Base-by-base conservation (phyloP, 2,329 filamentous ascomycete species). In the Macrophomina pseudophaseolina region DNA sequence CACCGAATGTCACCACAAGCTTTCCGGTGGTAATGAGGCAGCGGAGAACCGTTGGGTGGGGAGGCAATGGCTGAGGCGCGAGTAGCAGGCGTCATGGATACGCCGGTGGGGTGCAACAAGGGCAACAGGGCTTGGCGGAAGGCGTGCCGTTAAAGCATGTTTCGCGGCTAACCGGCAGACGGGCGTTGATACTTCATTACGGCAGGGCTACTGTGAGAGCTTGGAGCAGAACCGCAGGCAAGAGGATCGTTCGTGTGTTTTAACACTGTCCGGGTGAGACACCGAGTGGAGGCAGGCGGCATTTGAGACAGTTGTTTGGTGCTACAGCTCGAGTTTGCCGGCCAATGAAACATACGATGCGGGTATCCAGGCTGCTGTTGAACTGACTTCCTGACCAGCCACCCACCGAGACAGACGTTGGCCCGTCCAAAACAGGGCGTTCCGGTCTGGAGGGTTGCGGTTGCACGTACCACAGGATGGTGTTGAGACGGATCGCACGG, bases 171-270 rank as follows among this genome's bases (percentile, higher is more conserved):
- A 18, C 11, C 46, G 46, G 46, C n/a, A 23, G 49, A 18, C 6
- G 16, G 49, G 49, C 49, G 49, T 35, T 53, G 49, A 30, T 18
- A 30, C 30, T 53, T 53, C 49, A 53, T 53, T 53, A 53, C 49
- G 11, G 30, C 49, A 53, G 49, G 49, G 49, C 49, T 53, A n/a
- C n/a, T 30, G 49, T 9, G 28, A 53, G 30, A 11, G 14, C 28
- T 16, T 32, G 12, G 30, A 28, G 49, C 28, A 5, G 8, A 5
- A 30, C 2, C 30, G 4, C 30, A 30, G 49, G 49, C 9, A n/a
- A 35, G n/a, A 33, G 14, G 30, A 33, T n/a, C 42, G 42, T n/a
- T 44, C 42, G 5, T 44, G 42, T 44, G 11, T 44, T 14, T 44
- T n/a, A 14, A 16, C 42, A 16, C 42, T 14, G 11, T 12, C 11